Conservation (phyloP, 2,329 filamentous ascomycete genomes). For the Microascus cirrosus region DNA sequence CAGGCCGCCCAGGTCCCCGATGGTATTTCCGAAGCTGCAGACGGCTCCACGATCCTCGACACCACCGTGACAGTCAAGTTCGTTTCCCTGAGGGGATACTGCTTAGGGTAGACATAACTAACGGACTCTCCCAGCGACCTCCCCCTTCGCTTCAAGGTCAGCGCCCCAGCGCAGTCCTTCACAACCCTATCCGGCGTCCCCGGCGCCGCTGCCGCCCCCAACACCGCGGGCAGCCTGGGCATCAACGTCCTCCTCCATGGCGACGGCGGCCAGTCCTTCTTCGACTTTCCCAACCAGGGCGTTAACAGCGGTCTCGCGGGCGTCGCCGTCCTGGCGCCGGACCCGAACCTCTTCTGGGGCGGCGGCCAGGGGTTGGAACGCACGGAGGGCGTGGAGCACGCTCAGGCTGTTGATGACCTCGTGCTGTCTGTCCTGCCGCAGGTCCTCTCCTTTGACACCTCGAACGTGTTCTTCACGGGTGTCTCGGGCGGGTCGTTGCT, state of each 20-base stretch:
- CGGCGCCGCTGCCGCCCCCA: conserved; percentile 24
- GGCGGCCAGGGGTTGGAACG: conserved; percentile 38
- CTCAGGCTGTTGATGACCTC: conserved; percentile 42
- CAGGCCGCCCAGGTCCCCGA: conserved; percentile 8
- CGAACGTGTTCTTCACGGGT: conserved; percentile 44
- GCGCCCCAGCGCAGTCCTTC: conserved; percentile 42
- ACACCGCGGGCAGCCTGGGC: conserved; percentile 25
- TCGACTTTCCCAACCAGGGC: conserved; percentile 44
- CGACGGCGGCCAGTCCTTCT: conserved; percentile 48
- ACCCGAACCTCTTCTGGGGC: conserved; percentile 46
- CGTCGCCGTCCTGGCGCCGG: conserved; percentile 40
- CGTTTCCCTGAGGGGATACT: conserved; percentile 6
- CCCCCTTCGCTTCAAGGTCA: conserved; percentile 43
- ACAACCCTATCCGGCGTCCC: conserved; percentile 33
- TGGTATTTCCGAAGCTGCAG: conserved; percentile 30
- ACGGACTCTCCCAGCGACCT: conserved; percentile 26
- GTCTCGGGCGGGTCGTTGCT: conserved; percentile 43
- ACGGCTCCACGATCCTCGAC: conserved; percentile 45
- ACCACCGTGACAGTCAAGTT: conserved; percentile 43
- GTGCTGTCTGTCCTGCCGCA: conserved; percentile 42
- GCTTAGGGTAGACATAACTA: too few species aligned
- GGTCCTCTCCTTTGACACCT: conserved; percentile 39
- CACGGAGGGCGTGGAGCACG: conserved; percentile 42
- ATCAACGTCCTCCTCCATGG: conserved; percentile 49
- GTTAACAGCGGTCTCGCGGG: conserved; percentile 39